phyloP scores from a whole-genome alignment of 2,329 filamentous ascomycete genomes.

The Paecilomyces variotii region DNA sequence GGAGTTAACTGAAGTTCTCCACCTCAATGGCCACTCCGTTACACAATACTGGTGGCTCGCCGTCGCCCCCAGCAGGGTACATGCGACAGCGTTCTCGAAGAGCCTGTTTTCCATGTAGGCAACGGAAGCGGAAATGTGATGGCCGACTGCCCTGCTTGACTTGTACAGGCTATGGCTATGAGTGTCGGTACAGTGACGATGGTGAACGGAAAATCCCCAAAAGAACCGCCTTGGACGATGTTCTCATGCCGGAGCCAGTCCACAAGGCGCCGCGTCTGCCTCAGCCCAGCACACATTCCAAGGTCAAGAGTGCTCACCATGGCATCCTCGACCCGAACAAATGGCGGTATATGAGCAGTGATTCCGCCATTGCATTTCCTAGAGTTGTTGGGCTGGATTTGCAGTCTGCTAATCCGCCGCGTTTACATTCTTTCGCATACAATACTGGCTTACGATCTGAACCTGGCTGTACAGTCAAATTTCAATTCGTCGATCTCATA shows the following conservation, averaged over 20 bases:
- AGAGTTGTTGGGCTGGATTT: conserved; percentile 23
- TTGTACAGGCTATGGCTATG: conserved; percentile 9
- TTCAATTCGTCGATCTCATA: conserved; percentile 14
- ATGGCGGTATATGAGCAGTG: conserved; percentile 20
- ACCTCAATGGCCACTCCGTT: background rate
- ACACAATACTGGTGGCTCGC: background rate
- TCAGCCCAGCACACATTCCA: background rate
- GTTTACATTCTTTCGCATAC: conserved; percentile 31
- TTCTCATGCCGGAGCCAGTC: background rate
- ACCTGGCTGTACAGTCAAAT: conserved; percentile 12
- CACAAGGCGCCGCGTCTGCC: background rate
- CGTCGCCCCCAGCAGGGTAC: background rate
- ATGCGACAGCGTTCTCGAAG: conserved; percentile 8
- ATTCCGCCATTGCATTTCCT: conserved; percentile 27
- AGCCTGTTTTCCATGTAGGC: conserved; percentile 9
- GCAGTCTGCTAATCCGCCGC: conserved; percentile 23
- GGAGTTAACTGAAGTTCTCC: background rate
- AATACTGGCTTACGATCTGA: conserved; percentile 25
- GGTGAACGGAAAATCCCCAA: background rate
- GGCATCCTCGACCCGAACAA: conserved; percentile 23
- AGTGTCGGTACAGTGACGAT: conserved; percentile 4
- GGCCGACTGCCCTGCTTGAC: conserved; percentile 8
- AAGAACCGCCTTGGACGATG: conserved; percentile 3
- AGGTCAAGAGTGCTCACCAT: conserved; percentile 3
- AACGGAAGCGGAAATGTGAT: conserved; percentile 10